Conservation (phyloP, 2,329 filamentous ascomycete genomes). For the Phyllosticta capitalensis region DNA sequence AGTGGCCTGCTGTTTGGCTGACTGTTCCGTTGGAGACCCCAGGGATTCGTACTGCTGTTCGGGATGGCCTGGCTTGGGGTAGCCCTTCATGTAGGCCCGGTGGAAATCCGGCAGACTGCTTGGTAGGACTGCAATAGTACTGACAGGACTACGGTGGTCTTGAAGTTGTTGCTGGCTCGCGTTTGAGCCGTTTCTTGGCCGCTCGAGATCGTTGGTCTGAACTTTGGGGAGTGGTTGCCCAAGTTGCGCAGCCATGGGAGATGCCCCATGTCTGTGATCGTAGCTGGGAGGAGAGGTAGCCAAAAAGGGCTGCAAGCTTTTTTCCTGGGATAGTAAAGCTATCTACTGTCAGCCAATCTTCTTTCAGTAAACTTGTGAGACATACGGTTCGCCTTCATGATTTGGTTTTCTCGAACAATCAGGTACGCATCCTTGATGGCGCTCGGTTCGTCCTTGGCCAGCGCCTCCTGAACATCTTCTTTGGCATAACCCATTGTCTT, state of each 20-base stretch:
- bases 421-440: conserved; percentile 98
- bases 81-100: conserved; percentile 75
- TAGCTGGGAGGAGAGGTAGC: conserved; percentile 47
- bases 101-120: conserved; percentile 88
- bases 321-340: conserved; percentile 47
- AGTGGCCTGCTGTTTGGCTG: conserved; percentile 67
- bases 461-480: conserved; percentile 86
- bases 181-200: conserved; percentile 35
- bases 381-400: conserved; percentile 92
- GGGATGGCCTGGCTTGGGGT: conserved; percentile 26
- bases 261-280: conserved; percentile 25
- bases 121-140: conserved; percentile 83
- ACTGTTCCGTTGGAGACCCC: conserved; percentile 37
- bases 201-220: conserved; percentile 25
- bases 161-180: conserved; percentile 26
- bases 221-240: conserved; percentile 19
- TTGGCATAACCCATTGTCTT: conserved; percentile 97
- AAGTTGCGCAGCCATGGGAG: conserved; percentile 25
- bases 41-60: conserved; percentile 29
- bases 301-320: conserved; percentile 45
- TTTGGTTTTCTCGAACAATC: conserved; percentile 93
- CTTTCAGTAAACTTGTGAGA: conserved; percentile 18
- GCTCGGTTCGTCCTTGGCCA: conserved; percentile 85
- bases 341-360: conserved; percentile 2
- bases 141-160: conserved; percentile 40